A percentile compares a stretch with the other conserved stretches of the same genome.
These are phyloP conservation scores for Cerioporus squamosus DNA, from an alignment of 1,284 basidiomycete genomes.

Conservation along the genomic window DNA sequence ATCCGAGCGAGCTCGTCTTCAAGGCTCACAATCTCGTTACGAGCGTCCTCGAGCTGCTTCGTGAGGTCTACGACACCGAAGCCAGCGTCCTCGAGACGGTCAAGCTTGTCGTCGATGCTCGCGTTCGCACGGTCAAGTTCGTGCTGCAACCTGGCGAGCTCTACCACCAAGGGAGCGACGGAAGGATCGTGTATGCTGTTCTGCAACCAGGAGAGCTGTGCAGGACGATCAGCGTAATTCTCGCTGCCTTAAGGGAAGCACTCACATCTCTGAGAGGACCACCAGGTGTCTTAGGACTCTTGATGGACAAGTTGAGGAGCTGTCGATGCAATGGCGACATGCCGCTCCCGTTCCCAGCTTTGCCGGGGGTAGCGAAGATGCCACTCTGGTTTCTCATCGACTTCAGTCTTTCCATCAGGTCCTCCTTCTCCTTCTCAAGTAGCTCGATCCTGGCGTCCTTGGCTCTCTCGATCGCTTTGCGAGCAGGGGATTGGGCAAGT, in stretches of 20 bases:
- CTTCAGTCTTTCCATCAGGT: slow-evolving; percentile 70
- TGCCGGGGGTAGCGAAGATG: slow-evolving; percentile 52
- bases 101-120: slow-evolving; percentile 83
- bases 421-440: slow-evolving; percentile 77
- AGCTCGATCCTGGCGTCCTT: slow-evolving; percentile 75
- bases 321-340: slow-evolving; percentile 77
- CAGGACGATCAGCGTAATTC: not conserved
- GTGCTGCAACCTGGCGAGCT: slow-evolving; percentile 68
- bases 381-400: slow-evolving; percentile 54
- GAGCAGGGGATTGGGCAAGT: slow-evolving; percentile 74
- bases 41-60: slow-evolving; percentile 72
- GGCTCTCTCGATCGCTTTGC: slow-evolving; percentile 73
- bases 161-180: slow-evolving; percentile 59
- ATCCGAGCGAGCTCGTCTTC: slow-evolving; percentile 72
- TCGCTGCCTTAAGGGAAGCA: slow-evolving; percentile 1
- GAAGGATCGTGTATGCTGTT: slow-evolving; percentile 54
- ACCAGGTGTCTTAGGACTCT: slow-evolving; percentile 76
- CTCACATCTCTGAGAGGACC: slow-evolving; percentile 76
- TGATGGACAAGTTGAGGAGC: slow-evolving; percentile 66
- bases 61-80: slow-evolving; percentile 70
- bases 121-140: slow-evolving; percentile 80
- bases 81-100: slow-evolving; percentile 80
- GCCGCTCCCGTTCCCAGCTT: slow-evolving; percentile 52
- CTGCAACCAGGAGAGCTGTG: slow-evolving; percentile 75
- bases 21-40: slow-evolving; percentile 54